Conservation (phyloP, 2,329 filamentous ascomycete genomes). For the Fusarium sp. region DNA sequence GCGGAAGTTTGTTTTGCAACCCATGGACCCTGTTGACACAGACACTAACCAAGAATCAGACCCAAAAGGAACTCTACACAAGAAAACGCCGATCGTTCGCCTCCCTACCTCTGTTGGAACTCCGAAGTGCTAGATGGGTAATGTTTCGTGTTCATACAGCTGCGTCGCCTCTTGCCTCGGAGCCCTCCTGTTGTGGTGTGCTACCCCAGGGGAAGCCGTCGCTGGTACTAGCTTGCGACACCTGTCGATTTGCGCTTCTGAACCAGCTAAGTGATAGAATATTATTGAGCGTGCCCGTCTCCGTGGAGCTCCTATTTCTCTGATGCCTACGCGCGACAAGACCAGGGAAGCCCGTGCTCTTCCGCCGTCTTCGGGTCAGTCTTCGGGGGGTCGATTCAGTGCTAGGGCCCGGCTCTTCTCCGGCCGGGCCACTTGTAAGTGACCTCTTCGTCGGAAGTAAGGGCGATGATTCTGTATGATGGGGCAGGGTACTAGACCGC, state of each 20-base stretch:
- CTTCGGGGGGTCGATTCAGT: constrained; percentile 48
- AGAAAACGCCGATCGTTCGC: constrained; percentile 38
- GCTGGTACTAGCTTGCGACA: constrained; percentile 40
- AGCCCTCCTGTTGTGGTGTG: constrained; percentile 37
- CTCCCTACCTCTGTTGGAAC: constrained; percentile 32
- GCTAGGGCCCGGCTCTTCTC: constrained; percentile 47
- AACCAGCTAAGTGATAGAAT: constrained; percentile 70
- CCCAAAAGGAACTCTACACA: constrained; percentile 27
- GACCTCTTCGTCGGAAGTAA: constrained; percentile 53
- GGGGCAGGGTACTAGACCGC: constrained; percentile 63
- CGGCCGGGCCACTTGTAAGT: constrained; percentile 45
- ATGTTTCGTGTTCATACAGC: constrained; percentile 49
- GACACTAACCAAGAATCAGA: constrained; percentile 20
- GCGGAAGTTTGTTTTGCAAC: constrained; percentile 4
- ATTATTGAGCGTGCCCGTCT: constrained; percentile 64
- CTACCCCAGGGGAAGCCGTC: constrained; percentile 31
- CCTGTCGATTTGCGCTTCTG: constrained; percentile 44
- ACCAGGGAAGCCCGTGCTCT: constrained; percentile 71
- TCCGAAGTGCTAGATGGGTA: constrained; percentile 19
- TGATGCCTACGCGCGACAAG: constrained; percentile 65
- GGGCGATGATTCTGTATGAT: constrained; percentile 54
- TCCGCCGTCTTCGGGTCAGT: constrained; percentile 60
- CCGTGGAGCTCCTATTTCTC: constrained; percentile 53
- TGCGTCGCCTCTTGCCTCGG: constrained; percentile 42
- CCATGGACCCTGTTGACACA: constrained; percentile 1